Evolutionary conservation across 2,329 filamentous ascomycete genomes (phyloP), one percentile per base, ranked within the genome.

Genomic region (Orbilia javanica): DNA sequence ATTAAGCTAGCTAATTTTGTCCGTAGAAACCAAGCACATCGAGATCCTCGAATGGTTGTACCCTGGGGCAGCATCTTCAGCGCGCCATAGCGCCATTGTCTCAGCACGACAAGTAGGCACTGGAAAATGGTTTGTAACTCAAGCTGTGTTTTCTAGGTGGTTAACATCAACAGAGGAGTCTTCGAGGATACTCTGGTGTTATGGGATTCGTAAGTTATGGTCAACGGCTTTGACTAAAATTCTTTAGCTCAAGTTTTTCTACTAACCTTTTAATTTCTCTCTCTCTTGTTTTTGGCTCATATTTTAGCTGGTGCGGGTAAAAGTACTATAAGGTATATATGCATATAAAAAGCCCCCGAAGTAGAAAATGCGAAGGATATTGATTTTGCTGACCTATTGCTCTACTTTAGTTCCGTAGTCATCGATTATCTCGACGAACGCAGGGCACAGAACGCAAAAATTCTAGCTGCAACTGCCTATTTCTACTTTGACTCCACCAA

Each of bases 321-420:
- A 39, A 67, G 46, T 29, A 67, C 64, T 42, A 67, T 67, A 42
- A 67, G 46, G 64, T 67, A 55, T 10, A n/a, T n/a, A n/a, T n/a
- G n/a, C n/a, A n/a, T n/a, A n/a, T n/a, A n/a, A n/a, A n/a, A n/a
- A n/a, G n/a, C n/a, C n/a, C n/a, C n/a, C n/a, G n/a, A n/a, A n/a
- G n/a, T n/a, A n/a, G n/a, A n/a, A n/a, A n/a, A n/a, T n/a, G n/a
- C n/a, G n/a, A n/a, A n/a, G n/a, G n/a, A n/a, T n/a, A n/a, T n/a
- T n/a, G n/a, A n/a, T n/a, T n/a, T n/a, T n/a, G n/a, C n/a, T n/a
- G n/a, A n/a, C n/a, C n/a, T n/a, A 4, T 10, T 36, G 8, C 7
- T 36, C 34, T 36, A 8, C n/a, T 44, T 8, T 27, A 67, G 64
- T n/a, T 67, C 64, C 48, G 27, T 55, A 3, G 64, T 67, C 11